Percentiles rank a stretch among this genome's conserved stretches.
Evolutionary conservation across 306 rosid genomes (phyloP).

Genomic region (Neltuma alba): DNA sequence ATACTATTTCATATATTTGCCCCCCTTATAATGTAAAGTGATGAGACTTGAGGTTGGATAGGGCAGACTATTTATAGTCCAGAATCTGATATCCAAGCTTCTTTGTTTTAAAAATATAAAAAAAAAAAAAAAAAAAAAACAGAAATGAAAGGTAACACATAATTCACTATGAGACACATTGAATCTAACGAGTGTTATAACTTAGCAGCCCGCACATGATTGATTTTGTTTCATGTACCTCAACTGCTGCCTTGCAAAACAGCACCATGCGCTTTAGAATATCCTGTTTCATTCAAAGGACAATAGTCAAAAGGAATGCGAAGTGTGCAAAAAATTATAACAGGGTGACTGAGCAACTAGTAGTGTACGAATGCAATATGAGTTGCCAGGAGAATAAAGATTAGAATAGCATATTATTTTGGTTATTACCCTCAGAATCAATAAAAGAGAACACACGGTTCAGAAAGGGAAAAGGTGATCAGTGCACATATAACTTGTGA

Average conservation of each 20-base stretch:
- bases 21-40: neutral
- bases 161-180: neutral
- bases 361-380: conserved; percentile 18
- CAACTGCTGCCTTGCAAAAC: conserved; percentile 94
- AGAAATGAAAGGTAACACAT: neutral
- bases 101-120: too few species aligned
- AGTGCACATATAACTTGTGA: neutral
- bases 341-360: conserved; percentile 9
- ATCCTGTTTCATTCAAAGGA: conserved; percentile 70
- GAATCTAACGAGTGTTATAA: neutral
- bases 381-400: conserved; percentile 24
- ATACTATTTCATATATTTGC: conserved; percentile 8
- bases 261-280: conserved; percentile 84
- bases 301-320: conserved; percentile 42
- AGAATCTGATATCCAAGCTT: neutral
- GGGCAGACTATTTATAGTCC: conserved; percentile 22
- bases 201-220: neutral
- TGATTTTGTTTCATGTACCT: conserved; percentile 57
- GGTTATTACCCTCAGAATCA: conserved; percentile 26
- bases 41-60: conserved; percentile 20
- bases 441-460: conserved; percentile 22
- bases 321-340: conserved; percentile 26
- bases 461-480: neutral
- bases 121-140: too few species aligned
- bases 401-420: conserved; percentile 18